phyloP scores from a whole-genome alignment of 2,329 filamentous ascomycete species.

The Epichloe elymi region DNA sequence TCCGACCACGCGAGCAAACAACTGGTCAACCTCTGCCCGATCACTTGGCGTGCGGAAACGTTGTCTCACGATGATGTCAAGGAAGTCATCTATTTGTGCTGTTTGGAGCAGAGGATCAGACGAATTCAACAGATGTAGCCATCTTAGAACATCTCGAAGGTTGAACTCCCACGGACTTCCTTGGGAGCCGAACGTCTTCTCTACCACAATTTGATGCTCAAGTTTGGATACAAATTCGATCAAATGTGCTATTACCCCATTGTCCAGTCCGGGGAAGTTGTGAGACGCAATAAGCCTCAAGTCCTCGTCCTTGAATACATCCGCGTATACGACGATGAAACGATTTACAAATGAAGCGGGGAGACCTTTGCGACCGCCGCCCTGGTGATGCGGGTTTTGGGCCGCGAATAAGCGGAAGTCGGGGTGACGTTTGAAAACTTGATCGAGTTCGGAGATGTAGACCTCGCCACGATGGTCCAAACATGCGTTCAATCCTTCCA shows the following conservation, averaged over 20 bases:
- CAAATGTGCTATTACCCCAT: conserved; percentile 48
- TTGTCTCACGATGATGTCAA: conserved; percentile 72
- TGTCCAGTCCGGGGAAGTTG: conserved; percentile 54
- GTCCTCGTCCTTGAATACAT: conserved; percentile 73
- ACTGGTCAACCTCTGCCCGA: conserved; percentile 44
- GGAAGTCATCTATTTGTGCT: conserved; percentile 55
- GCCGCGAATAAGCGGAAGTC: conserved; percentile 92
- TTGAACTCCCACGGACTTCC: conserved; percentile 93
- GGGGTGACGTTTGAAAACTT: conserved; percentile 80
- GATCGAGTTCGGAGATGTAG: conserved; percentile 88
- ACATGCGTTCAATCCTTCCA: conserved; percentile 93
- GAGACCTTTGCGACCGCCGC: conserved; percentile 85
- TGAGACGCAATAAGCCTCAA: conserved; percentile 68
- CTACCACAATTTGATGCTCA: conserved; percentile 54
- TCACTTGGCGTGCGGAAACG: conserved; percentile 69
- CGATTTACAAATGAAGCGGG: conserved; percentile 95
- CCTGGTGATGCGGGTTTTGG: conserved; percentile 95
- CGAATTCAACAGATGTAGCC: conserved; percentile 53
- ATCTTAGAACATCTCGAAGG: conserved; percentile 76
- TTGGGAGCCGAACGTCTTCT: conserved; percentile 44
- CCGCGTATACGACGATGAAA: conserved; percentile 95
- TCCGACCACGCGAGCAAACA: conserved; percentile 56
- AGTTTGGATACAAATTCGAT: conserved; percentile 73
- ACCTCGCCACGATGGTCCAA: conserved; percentile 92
- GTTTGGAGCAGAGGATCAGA: conserved; percentile 46